Percentiles rank a stretch among this genome's conserved stretches.
phyloP scores from a whole-genome alignment of 73 alveolate species.

The Halteria grandinella region DNA sequence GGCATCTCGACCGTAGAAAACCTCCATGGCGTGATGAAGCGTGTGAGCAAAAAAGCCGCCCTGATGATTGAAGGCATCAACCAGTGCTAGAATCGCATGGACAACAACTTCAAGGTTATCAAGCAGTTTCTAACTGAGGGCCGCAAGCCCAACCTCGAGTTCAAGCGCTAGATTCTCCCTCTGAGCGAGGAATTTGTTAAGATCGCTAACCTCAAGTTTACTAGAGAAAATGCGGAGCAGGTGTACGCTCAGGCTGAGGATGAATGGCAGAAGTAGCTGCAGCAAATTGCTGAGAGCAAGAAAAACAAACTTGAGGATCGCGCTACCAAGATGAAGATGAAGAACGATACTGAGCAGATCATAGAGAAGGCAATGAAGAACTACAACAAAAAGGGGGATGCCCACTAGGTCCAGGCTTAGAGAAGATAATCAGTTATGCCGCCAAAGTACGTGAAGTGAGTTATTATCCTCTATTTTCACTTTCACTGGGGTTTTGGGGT shows the following conservation, averaged over 20 bases:
- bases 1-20: conserved; percentile 27
- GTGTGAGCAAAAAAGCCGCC: conserved; percentile 8
- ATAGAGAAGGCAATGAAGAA: background rate
- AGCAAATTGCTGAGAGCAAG: conserved; percentile 8
- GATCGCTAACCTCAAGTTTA: background rate
- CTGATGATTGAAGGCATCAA: background rate
- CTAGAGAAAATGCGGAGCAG: background rate
- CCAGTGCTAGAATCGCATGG: conserved; percentile 18
- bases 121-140: background rate
- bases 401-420: too few relatives aligned
- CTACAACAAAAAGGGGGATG: too few relatives aligned
- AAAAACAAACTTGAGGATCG: too few relatives aligned
- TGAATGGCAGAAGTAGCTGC: background rate
- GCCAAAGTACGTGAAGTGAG: too few relatives aligned
- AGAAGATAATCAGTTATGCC: too few relatives aligned
- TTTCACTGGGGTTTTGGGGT: too few relatives aligned
- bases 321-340: background rate
- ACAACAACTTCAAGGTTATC: background rate
- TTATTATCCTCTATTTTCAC: too few relatives aligned
- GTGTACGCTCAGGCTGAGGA: background rate
- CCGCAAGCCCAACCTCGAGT: background rate
- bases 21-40: conserved; percentile 1
- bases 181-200: conserved; percentile 3
- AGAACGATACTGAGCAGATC: background rate
- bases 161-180: background rate